Percentiles rank a stretch among this genome's conserved stretches.
Evolutionary conservation across 306 rosid genomes (phyloP).

Genomic region (Gastrolobium bilobum): DNA sequence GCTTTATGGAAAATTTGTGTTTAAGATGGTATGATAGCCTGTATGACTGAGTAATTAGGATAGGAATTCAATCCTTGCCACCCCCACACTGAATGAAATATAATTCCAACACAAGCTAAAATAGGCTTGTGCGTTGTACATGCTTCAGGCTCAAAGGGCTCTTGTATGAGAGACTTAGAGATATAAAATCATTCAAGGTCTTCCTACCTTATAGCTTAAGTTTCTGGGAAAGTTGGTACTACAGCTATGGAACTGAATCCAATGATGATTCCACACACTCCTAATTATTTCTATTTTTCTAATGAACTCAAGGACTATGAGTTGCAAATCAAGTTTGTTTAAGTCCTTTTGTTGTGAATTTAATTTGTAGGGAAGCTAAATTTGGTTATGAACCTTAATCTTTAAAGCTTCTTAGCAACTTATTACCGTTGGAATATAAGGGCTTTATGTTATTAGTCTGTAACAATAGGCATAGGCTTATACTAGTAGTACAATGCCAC

Average conservation of each 20-base stretch:
- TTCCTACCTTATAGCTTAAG: constrained; percentile 27
- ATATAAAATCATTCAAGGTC: constrained; percentile 1
- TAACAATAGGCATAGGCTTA: background rate
- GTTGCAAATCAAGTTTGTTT: background rate
- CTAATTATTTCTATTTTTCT: constrained; percentile 2
- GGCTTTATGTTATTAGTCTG: background rate
- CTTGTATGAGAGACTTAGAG: background rate
- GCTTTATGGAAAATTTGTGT: background rate
- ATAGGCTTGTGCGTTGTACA: background rate
- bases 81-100: background rate
- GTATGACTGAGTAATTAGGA: background rate
- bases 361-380: background rate
- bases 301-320: background rate
- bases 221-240: constrained; percentile 10
- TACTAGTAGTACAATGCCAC: constrained; percentile 11
- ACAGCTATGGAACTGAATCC: constrained; percentile 20
- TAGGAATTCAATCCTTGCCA: background rate
- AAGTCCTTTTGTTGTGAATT: constrained; percentile 22
- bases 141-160: background rate
- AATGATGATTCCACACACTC: constrained; percentile 8
- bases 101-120: constrained; percentile 2
- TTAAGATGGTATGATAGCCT: constrained; percentile 21
- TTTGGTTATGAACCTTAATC: constrained; percentile 23
- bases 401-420: background rate
- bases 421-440: background rate